Evolutionary conservation across 345 rosid genomes (phyloP), one percentile per base, ranked within the genome.

Genomic region (Aquilaria sinensis): DNA sequence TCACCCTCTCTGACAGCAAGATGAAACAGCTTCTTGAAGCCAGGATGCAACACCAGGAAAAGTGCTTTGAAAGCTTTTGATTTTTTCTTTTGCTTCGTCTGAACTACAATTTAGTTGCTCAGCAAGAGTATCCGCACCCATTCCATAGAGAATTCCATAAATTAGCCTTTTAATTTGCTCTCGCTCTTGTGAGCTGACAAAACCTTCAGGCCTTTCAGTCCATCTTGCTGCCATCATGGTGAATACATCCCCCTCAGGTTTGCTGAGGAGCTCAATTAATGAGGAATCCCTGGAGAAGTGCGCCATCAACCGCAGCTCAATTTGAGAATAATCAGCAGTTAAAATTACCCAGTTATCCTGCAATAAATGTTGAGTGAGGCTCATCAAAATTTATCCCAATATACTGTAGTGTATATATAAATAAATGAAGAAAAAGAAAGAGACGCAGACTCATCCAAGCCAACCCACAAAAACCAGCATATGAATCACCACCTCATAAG

Each of bases 241-340:
- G 73, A 90, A 94, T 73, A 94, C 92, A 78, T 94, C 97, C 52
- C 92, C 93, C 55, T 79, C 63, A 31, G 97, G 95, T 60, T 88
- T 76, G 50, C 81, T 83, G 37, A 90, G 92, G 64, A 90, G 81
- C 70, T 86, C 77, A 73, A 94, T 76, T 68, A 94, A 73, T 60
- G 89, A 71, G 37, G 95, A 71, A 51, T 94, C 99, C 69, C 78
- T 74, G 67, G 99, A 88, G 80, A 93, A 93, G 72, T 93, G 97
- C 56, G 97, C 97, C 96, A 93, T 85, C 37, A 90, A 71, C 65
- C 96, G 90, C 73, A 93, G 70, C 68, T 93, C 99, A 79, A 93
- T 90, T 81, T 93, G 97, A 61, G 97, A 93, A 81, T 93, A 93
- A 83, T 93, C 97, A 59, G 96, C 99, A 43, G 96, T 77, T 74